Evolutionary conservation across 2,329 filamentous ascomycete species (phyloP).

Genomic region (Iodosphaeria phyllophila): DNA sequence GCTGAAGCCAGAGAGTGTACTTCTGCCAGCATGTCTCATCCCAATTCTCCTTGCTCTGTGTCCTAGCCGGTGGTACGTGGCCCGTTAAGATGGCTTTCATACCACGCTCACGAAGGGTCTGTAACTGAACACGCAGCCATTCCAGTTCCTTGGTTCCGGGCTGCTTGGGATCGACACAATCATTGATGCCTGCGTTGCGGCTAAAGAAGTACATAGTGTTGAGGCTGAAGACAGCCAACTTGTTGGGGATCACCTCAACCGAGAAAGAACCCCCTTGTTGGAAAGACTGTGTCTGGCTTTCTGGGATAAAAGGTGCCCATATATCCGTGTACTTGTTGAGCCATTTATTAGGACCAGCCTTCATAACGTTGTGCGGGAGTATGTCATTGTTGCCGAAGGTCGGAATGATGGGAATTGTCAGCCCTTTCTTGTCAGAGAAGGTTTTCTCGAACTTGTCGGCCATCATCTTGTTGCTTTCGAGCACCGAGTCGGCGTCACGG

Average conservation of each 20-base stretch:
- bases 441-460: constrained; percentile 59
- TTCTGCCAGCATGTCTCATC: constrained; percentile 98
- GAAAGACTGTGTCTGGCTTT: constrained; percentile 81
- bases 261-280: constrained; percentile 88
- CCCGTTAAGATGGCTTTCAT: constrained; percentile 93
- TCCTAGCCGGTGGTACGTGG: constrained; percentile 82
- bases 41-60: constrained; percentile 72
- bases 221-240: constrained; percentile 76
- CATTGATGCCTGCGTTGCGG: constrained; percentile 83
- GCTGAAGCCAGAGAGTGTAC: constrained; percentile 75
- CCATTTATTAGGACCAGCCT: constrained; percentile 72
- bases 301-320: constrained; percentile 77
- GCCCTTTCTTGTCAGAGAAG: constrained; percentile 43
- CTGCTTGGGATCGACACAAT: constrained; percentile 60
- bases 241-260: constrained; percentile 73
- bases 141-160: constrained; percentile 92
- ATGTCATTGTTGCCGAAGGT: constrained; percentile 97
- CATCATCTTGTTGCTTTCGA: constrained; percentile 56
- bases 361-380: constrained; percentile 86
- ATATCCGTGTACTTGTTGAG: constrained; percentile 58
- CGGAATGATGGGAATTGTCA: constrained; percentile 66
- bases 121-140: constrained; percentile 80
- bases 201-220: constrained; percentile 96
- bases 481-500: constrained; percentile 56
- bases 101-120: constrained; percentile 60